Conservation (phyloP, 2,329 filamentous ascomycete species). For the Aspergillus aculeatinus region DNA sequence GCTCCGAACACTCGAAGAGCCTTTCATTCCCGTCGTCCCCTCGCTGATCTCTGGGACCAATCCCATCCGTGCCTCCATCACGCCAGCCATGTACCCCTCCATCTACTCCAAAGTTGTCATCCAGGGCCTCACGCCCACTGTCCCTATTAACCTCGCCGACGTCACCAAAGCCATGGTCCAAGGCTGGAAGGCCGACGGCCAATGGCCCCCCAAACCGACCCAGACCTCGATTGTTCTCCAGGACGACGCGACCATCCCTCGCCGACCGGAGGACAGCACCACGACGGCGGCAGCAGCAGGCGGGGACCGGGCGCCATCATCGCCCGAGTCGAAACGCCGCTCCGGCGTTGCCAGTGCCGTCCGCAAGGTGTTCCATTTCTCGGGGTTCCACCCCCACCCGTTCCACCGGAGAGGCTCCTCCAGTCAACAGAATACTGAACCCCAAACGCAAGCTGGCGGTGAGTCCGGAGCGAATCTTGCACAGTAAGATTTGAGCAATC, state of each 20-base stretch:
- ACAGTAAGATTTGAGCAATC: background rate
- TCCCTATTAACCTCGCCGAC: slow-evolving; percentile 83
- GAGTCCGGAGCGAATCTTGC: background rate
- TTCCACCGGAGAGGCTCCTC: slow-evolving; percentile 41
- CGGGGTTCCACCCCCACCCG: slow-evolving; percentile 29
- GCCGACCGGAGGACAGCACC: background rate
- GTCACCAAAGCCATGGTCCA: slow-evolving; percentile 78
- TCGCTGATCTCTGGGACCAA: slow-evolving; percentile 73
- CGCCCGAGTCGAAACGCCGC: slow-evolving; percentile 27
- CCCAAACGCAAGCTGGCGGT: background rate
- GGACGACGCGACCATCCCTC: slow-evolving; percentile 26
- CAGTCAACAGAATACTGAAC: slow-evolving; percentile 19
- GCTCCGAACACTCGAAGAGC: slow-evolving; percentile 36
- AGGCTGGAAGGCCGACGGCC: slow-evolving; percentile 89
- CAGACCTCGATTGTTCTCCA: slow-evolving; percentile 35
- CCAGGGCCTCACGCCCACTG: slow-evolving; percentile 74
- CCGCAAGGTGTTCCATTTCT: slow-evolving; percentile 42
- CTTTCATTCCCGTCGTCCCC: slow-evolving; percentile 69
- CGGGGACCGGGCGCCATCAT: slow-evolving; percentile 16
- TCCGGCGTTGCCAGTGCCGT: slow-evolving; percentile 42
- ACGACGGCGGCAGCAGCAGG: background rate
- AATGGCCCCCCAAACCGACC: slow-evolving; percentile 74
- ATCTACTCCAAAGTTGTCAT: slow-evolving; percentile 89
- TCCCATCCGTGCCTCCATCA: slow-evolving; percentile 74
- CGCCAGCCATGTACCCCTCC: slow-evolving; percentile 68